These are phyloP conservation scores for Bothriochloa decipiens DNA, from an alignment of 176 grass and related monocot genomes.

Conservation along the genomic window DNA sequence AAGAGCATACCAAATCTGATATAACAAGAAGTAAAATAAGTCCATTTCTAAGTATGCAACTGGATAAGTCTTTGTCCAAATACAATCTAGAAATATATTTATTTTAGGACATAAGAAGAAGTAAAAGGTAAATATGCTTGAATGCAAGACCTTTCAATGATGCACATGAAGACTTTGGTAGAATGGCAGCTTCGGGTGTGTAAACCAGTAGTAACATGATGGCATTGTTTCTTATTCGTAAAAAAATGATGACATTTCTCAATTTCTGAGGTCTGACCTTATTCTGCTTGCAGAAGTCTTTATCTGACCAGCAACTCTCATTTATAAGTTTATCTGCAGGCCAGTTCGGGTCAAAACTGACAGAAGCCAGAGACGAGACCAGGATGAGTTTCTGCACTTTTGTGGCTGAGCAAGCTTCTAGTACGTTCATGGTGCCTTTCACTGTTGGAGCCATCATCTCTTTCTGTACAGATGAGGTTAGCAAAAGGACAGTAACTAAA, in stretches of 20 bases:
- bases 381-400: conserved; percentile 25
- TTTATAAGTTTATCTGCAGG: conserved; percentile 38
- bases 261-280: conserved; percentile 5
- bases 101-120: background rate
- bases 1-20: conserved; percentile 48
- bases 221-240: no score
- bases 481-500: background rate
- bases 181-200: background rate
- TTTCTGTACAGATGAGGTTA: conserved; percentile 22
- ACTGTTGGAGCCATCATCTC: conserved; percentile 38
- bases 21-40: background rate
- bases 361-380: conserved; percentile 27
- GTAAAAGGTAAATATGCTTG: background rate
- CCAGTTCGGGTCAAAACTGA: conserved; percentile 28
- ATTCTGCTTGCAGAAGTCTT: conserved; percentile 21
- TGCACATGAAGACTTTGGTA: background rate
- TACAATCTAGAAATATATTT: background rate
- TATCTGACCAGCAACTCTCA: conserved; percentile 53
- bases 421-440: conserved; percentile 38
- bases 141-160: background rate
- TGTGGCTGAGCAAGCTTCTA: conserved; percentile 33
- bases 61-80: background rate
- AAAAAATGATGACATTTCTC: no score
- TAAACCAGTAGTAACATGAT: background rate
- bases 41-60: background rate